These are phyloP conservation scores for Exophiala lecanii-corni DNA, from an alignment of 2,329 filamentous ascomycete genomes.

Conservation along the genomic window DNA sequence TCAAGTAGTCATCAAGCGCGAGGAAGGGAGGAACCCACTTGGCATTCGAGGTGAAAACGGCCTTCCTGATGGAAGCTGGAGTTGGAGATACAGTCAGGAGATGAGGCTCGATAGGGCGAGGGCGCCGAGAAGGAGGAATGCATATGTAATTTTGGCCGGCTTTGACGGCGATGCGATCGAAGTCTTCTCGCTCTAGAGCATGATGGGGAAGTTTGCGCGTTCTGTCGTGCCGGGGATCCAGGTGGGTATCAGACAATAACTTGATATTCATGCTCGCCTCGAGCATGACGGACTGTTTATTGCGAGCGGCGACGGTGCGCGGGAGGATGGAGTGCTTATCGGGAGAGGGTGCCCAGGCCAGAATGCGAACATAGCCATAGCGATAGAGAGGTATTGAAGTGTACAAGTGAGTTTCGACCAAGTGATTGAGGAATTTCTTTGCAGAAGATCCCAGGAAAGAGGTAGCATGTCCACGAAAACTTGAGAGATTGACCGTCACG, in stretches of 20 bases:
- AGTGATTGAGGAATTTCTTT: slow-evolving; percentile 52
- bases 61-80: slow-evolving; percentile 5
- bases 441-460: slow-evolving; percentile 53
- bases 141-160: slow-evolving; percentile 1
- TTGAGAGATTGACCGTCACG: slow-evolving; percentile 60
- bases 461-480: slow-evolving; percentile 40
- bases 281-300: slow-evolving; percentile 16
- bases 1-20: slow-evolving; percentile 12
- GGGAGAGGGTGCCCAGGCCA: slow-evolving; percentile 64
- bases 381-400: slow-evolving; percentile 59
- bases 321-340: slow-evolving; percentile 61
- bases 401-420: slow-evolving; percentile 55
- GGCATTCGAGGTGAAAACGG: slow-evolving; percentile 11
- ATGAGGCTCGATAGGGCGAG: slow-evolving; percentile 4
- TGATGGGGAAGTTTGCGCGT: not conserved
- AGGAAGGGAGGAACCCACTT: slow-evolving; percentile 13
- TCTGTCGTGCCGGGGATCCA: not conserved
- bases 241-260: not conserved
- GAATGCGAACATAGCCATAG: slow-evolving; percentile 74
- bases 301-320: slow-evolving; percentile 51
- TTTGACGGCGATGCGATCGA: slow-evolving; percentile 8
- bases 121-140: slow-evolving; percentile 2
- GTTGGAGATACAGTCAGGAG: slow-evolving; percentile 13
- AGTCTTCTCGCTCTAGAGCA: not conserved
- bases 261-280: slow-evolving; percentile 12